Conservation (phyloP, 73 alveolate species). For the Stentor coeruleus region DNA sequence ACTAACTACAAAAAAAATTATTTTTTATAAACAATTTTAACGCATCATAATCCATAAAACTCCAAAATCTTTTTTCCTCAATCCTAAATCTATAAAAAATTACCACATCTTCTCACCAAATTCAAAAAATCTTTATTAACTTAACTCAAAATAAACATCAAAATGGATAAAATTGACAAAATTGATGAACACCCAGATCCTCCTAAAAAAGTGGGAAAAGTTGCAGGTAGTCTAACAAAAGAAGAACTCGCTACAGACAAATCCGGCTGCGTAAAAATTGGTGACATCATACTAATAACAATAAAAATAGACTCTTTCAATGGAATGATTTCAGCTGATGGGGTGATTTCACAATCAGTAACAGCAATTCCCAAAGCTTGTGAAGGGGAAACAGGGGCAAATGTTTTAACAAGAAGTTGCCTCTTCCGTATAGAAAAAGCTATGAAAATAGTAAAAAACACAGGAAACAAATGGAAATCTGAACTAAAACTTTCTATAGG, state of each 20-base stretch:
- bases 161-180: no score
- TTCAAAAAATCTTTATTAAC: no score
- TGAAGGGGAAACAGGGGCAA: not conserved
- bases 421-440: slow-evolving; percentile 24
- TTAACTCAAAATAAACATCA: no score
- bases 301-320: not conserved
- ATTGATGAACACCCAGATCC: no score
- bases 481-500: not conserved
- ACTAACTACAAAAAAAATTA: no score
- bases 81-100: no score
- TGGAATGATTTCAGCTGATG: slow-evolving; percentile 10
- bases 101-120: no score
- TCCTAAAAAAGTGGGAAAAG: no score
- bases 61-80: no score
- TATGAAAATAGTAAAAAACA: not conserved
- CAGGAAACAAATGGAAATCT: not conserved
- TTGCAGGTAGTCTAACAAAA: not conserved
- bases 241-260: slow-evolving; percentile 8
- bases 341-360: not conserved
- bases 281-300: not conserved
- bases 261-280: not conserved
- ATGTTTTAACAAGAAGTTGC: not conserved
- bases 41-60: no score
- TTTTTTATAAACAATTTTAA: no score
- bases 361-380: not conserved